These are phyloP conservation scores for Zymoseptoria brevis DNA, from an alignment of 2,329 filamentous ascomycete genomes.

Conservation along the genomic window DNA sequence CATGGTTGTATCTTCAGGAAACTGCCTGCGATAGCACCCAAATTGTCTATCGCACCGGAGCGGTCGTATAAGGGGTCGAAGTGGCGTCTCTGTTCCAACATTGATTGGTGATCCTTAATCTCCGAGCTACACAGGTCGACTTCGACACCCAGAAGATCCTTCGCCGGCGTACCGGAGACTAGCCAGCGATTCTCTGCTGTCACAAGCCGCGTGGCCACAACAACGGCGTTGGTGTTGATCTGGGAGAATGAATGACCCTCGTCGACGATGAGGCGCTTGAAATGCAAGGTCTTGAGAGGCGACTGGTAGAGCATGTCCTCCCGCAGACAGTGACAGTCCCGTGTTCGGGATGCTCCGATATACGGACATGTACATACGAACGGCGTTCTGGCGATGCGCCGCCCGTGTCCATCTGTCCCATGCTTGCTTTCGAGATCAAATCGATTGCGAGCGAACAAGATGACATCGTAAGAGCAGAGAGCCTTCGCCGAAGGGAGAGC, in stretches of 20 bases:
- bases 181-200: conserved; percentile 71
- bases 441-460: conserved; percentile 66
- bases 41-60: conserved; percentile 48
- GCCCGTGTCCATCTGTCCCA: conserved; percentile 39
- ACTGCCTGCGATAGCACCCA: conserved; percentile 54
- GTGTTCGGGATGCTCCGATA: conserved; percentile 36
- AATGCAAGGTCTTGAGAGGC: conserved; percentile 64
- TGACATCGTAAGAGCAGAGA: conserved; percentile 62
- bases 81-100: conserved; percentile 34
- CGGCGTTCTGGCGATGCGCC: conserved; percentile 26
- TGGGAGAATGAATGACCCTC: conserved; percentile 83
- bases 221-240: conserved; percentile 50
- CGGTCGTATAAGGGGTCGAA: conserved; percentile 35
- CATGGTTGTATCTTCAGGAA: conserved; percentile 75
- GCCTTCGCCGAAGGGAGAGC: conserved; percentile 50
- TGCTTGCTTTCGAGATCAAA: conserved; percentile 62
- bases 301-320: conserved; percentile 44
- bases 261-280: conserved; percentile 83
- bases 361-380: conserved; percentile 34
- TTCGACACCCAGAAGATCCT: conserved; percentile 70
- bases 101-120: conserved; percentile 8
- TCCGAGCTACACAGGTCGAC: conserved; percentile 39
- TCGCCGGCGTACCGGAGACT: conserved; percentile 82
- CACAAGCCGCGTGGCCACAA: conserved; percentile 47
- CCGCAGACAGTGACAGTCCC: conserved; percentile 39